Evolutionary conservation across 345 rosid species (phyloP).

Genomic region (Pistacia integerrima): DNA sequence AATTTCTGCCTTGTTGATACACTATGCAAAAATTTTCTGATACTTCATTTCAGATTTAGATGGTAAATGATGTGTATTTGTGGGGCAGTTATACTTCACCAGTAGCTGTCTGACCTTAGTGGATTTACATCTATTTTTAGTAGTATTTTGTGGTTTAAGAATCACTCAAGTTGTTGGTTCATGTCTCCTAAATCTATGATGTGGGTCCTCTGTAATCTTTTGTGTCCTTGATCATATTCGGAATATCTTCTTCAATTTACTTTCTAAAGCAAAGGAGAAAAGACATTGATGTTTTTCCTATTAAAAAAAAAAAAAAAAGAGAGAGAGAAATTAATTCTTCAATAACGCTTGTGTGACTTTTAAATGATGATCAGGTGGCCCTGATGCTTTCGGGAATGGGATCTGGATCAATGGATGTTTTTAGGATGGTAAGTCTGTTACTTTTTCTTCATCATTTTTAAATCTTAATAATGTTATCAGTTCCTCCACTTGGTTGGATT

Average conservation of each 20-base stretch:
- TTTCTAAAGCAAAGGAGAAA: too few relatives aligned
- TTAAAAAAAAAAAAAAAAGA: too few relatives aligned
- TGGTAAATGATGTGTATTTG: background rate
- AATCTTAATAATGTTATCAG: background rate
- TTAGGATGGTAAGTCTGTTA: constrained; percentile 69
- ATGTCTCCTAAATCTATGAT: too few relatives aligned
- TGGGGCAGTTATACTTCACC: background rate
- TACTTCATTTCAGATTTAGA: background rate
- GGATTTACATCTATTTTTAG: too few relatives aligned
- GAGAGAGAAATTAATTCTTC: background rate
- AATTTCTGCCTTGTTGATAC: background rate
- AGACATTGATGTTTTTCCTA: background rate
- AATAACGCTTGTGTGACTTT: constrained; percentile 8
- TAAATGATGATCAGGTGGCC: constrained; percentile 68
- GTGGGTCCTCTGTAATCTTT: too few relatives aligned
- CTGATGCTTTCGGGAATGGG: constrained; percentile 99
- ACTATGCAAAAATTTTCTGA: background rate
- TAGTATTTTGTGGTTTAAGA: too few relatives aligned
- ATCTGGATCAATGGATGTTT: constrained; percentile 65
- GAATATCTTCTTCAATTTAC: too few relatives aligned
- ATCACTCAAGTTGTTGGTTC: too few relatives aligned
- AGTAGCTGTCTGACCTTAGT: too few relatives aligned
- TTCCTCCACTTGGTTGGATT: background rate
- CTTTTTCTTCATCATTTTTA: background rate
- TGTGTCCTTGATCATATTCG: too few relatives aligned